Base-by-base conservation (phyloP, 169 alveolate species). In the Eimeria zaria region DNA sequence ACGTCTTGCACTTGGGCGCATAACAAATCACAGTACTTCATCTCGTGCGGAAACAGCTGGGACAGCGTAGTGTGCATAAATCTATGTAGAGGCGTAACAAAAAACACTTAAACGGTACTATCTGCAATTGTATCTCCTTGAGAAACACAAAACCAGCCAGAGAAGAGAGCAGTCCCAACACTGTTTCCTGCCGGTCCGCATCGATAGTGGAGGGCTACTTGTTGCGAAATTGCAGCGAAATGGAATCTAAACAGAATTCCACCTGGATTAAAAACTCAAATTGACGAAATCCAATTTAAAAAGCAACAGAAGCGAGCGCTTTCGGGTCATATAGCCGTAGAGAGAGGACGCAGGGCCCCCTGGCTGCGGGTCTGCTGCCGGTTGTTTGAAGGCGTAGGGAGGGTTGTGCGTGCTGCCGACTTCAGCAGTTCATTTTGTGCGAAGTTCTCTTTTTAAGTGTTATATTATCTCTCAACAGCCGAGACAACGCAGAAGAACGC, bases 301-400 rank as follows among this genome's bases (percentile, higher is more conserved):
- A n/a, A 64, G 14, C 74, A 27, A 16, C 74, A 4, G 74, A 22
- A 64, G 74, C 74, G 74, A 64, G 6, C 74, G 8, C 74, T n/a
- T 64, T 22, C 12, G 74, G 41, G 20, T 6, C 74, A 64, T 24
- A 64, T 64, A 64, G 74, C 74, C 74, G 16, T 41, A 64, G n/a
- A 11, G 41, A 64, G 74, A 22, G 0, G 74, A 7, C 11, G 74
- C 74, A 41, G 74, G 74, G 74, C 74, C 74, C 74, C 74, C 44
- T 64, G 74, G 41, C 74, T 64, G 74, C 74, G 74, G 74, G 74
- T 64, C 74, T 64, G 74, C 41, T 64, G 74, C 41, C 41, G 41
- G 74, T n/a, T 22, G 74, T 14, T 64, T 58, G 74, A 9, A 22
- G n/a, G 74, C 44, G 36, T 9, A 0, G 41, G n/a, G 74, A n/a